Evolutionary conservation across 768 basidiomycete species (phyloP), one percentile per base, ranked within the genome.

Genomic region (Dioszegia crocea): DNA sequence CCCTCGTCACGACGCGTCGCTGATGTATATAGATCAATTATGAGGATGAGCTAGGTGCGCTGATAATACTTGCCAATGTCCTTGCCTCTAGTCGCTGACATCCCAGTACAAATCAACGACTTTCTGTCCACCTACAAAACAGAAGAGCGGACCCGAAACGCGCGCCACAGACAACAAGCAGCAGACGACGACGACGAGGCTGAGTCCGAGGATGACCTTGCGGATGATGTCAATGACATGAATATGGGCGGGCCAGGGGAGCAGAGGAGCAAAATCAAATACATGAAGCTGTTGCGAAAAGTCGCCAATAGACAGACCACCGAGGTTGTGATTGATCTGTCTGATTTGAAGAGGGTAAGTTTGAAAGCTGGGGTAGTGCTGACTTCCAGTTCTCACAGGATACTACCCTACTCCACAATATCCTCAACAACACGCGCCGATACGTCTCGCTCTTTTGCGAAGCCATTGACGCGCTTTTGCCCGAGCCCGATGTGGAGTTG

Each of bases 261-360:
- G 2, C 59, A 44, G 36, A 55, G 69, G 53, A 57, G 36, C 41
- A 75, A 76, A 45, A 70, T 67, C n/a, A 76, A 76, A 59, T 76
- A 76, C 48, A 69, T 76, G 65, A 70, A 65, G 57, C 53, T 70
- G 40, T 62, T 76, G 58, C 64, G 67, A 44, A 70, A 66, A 44
- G 70, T 99, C 60, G 90, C 94, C 49, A 94, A 99, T 78, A 84
- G 96, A 33, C 89, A 96, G 62, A 88, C 91, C 76, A 85, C 91
- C 65, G 88, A 88, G 84, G 80, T 99, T 10, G 80, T 86, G 39
- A 84, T 99, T 60, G 91, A 94, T 67, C 76, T 99, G 23, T 89
- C 91, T 73, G 96, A 99, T 77, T 80, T 98, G 39, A 81, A 82
- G 60, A 82, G 85, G 62, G 92, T 88, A 66, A 70, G 82, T 67